phyloP scores from a whole-genome alignment of 805 yeast species.

The Lachancea quebecensis region DNA sequence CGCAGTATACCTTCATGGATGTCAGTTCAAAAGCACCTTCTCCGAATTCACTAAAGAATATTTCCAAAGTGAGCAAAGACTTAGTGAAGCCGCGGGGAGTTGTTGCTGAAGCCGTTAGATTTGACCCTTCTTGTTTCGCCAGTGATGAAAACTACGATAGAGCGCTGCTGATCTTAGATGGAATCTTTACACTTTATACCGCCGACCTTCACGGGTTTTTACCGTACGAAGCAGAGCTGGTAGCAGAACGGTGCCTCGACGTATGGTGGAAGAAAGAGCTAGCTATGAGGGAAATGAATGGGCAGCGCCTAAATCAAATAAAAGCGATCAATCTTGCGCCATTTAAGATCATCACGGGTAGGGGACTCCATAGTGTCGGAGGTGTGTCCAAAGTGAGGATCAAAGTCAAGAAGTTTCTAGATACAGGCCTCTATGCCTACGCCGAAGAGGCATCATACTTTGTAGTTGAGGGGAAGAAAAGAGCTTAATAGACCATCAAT shows the following conservation, averaged over 20 bases:
- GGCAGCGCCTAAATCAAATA: slow-evolving; percentile 32
- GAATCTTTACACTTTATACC: slow-evolving; percentile 14
- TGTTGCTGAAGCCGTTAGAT: not conserved
- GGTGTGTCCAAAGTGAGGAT: slow-evolving; percentile 46
- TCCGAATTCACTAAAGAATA: not conserved
- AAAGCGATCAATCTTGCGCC: slow-evolving; percentile 38
- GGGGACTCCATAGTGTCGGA: slow-evolving; percentile 61
- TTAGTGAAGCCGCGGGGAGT: not conserved
- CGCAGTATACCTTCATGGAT: slow-evolving; percentile 23
- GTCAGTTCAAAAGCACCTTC: not conserved
- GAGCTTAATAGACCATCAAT: not conserved
- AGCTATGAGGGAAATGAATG: slow-evolving; percentile 35
- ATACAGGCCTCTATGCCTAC: slow-evolving; percentile 34
- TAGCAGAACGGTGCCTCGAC: slow-evolving; percentile 33
- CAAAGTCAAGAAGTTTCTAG: slow-evolving; percentile 38
- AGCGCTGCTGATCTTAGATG: slow-evolving; percentile 12
- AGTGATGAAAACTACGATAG: slow-evolving; percentile 7
- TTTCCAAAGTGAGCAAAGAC: not conserved
- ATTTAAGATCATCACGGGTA: slow-evolving; percentile 52
- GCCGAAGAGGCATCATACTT: slow-evolving; percentile 42
- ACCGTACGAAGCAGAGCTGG: slow-evolving; percentile 40
- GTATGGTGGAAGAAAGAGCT: slow-evolving; percentile 64
- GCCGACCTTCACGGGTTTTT: slow-evolving; percentile 55
- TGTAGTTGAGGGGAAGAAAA: slow-evolving; percentile 34
- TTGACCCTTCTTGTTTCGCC: not conserved